phyloP scores from a whole-genome alignment of 2,329 filamentous ascomycete species.

The Claviceps lovelessii region DNA sequence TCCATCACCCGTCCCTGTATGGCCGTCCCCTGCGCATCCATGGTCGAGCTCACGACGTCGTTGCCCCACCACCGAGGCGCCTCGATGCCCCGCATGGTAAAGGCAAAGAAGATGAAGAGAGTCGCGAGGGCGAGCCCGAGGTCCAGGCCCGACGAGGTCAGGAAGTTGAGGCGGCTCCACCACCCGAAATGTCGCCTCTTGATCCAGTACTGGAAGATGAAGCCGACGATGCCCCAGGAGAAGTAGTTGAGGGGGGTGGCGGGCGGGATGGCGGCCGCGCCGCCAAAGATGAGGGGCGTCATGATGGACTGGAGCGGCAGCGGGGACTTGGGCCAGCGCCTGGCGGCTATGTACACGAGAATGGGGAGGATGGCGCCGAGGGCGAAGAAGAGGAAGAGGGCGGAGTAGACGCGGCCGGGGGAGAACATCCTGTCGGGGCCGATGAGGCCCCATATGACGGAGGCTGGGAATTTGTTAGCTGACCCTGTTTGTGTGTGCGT shows the following conservation, averaged over 20 bases:
- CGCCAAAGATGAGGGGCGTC: slow-evolving; percentile 49
- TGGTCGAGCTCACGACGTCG: slow-evolving; percentile 39
- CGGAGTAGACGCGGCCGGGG: slow-evolving; percentile 45
- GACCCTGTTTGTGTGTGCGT: neutral
- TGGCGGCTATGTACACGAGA: slow-evolving; percentile 33
- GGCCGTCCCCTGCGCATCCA: slow-evolving; percentile 47
- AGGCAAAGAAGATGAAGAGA: slow-evolving; percentile 55
- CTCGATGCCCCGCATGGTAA: slow-evolving; percentile 47
- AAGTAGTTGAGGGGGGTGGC: slow-evolving; percentile 63
- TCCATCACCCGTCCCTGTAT: slow-evolving; percentile 36
- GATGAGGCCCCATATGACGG: slow-evolving; percentile 54
- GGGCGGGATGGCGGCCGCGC: slow-evolving; percentile 42
- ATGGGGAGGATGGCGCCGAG: slow-evolving; percentile 40
- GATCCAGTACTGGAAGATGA: slow-evolving; percentile 55
- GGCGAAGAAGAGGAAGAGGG: slow-evolving; percentile 45
- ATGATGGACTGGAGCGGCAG: slow-evolving; percentile 37
- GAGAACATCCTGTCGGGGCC: slow-evolving; percentile 51
- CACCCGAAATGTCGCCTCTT: slow-evolving; percentile 49
- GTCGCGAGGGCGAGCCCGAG: slow-evolving; percentile 53
- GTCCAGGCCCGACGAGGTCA: slow-evolving; percentile 56
- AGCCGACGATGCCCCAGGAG: slow-evolving; percentile 58
- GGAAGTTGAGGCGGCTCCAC: slow-evolving; percentile 63
- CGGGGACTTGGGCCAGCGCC: slow-evolving; percentile 35
- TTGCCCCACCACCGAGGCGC: slow-evolving; percentile 61
- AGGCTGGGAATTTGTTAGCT: slow-evolving; percentile 24